Evolutionary conservation across 208 protist species (phyloP), one percentile per base, ranked within the genome.

Genomic region (Phytomonas sp.): DNA sequence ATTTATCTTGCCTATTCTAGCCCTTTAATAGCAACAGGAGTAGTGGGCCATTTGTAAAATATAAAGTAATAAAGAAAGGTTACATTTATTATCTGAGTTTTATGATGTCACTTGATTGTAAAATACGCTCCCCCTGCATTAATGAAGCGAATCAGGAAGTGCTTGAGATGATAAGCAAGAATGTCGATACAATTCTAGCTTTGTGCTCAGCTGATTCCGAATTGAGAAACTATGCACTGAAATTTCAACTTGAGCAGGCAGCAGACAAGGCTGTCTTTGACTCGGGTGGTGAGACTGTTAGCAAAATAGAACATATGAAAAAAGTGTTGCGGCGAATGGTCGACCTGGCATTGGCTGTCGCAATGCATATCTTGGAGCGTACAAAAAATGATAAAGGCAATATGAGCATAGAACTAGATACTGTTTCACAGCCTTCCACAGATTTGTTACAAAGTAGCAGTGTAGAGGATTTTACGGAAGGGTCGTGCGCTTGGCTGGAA

Each of bases 241-340:
- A 92, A 62, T 95, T 95, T 77, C 82, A 92, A 68, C 73, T 89
- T 31, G 90, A 93, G 66, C 85, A 95, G 31, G 87, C 90, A 0
- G 85, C 87, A 2, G 81, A 91, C 34, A 82, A 85, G 63, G 86
- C 87, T 1, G 90, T 81, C 13, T 92, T 88, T 71, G 72, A 87
- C 53, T 65, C 73, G n/a, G 70, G 66, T 43, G 77, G 82, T 23
- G 68, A 73, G 29, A 79, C 66, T 9, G 78, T 72, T 0, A 79
- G 91, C 46, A 75, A 82, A 29, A 73, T 85, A 66, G 71, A 75
- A 29, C 90, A 95, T 68, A 78, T 95, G 30, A 62, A 74, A 23
- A 67, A 80, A 13, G 83, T 85, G 29, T 62, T 95, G 32, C 67
- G 84, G 61, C 73, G 90, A 3, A 95, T 95, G 90, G 66, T 73